These are phyloP conservation scores for Rostrohypoxylon terebratum DNA, from an alignment of 495 filamentous ascomycete genomes.

Conservation along the genomic window DNA sequence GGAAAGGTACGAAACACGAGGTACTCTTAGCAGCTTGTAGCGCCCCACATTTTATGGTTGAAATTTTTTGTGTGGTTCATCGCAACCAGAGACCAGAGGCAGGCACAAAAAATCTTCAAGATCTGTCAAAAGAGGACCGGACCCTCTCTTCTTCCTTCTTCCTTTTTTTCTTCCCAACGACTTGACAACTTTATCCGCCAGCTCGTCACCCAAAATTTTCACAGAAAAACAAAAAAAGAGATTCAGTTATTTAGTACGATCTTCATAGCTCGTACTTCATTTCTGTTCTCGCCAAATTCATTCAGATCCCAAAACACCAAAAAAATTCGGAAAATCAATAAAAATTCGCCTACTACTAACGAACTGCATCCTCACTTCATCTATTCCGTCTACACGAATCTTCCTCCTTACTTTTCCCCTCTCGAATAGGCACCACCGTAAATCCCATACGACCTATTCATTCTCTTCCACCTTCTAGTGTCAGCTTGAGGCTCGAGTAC, in stretches of 20 bases:
- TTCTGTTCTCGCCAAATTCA: conserved; percentile 60
- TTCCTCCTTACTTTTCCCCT: conserved; percentile 5
- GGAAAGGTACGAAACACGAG: conserved; percentile 17
- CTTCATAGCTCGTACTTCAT: conserved; percentile 48
- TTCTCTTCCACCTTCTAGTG: conserved; percentile 3
- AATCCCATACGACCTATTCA: conserved; percentile 25
- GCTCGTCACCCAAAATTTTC: conserved; percentile 44
- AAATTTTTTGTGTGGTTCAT: conserved; percentile 49
- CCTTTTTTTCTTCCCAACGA: conserved; percentile 46
- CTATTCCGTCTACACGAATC: conserved; percentile 23
- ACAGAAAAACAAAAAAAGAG: conserved; percentile 50
- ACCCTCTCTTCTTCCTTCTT: conserved; percentile 37
- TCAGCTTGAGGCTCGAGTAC: conserved; percentile 33
- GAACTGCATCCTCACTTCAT: conserved; percentile 35
- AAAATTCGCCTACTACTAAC: conserved; percentile 40
- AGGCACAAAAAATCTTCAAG: conserved; percentile 52
- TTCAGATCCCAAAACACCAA: conserved; percentile 60
- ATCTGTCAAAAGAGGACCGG: conserved; percentile 44
- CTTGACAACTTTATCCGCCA: conserved; percentile 53
- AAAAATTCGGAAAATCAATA: conserved; percentile 65
- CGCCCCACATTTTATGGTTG: conserved; percentile 35
- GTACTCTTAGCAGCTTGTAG: conserved; percentile 14
- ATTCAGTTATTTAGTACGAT: conserved; percentile 51
- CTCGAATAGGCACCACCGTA: conserved; percentile 31
- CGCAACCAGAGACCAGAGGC: conserved; percentile 45